Conservation (phyloP, 139 green algal genomes). For the Tetraselmis chui region DNA sequence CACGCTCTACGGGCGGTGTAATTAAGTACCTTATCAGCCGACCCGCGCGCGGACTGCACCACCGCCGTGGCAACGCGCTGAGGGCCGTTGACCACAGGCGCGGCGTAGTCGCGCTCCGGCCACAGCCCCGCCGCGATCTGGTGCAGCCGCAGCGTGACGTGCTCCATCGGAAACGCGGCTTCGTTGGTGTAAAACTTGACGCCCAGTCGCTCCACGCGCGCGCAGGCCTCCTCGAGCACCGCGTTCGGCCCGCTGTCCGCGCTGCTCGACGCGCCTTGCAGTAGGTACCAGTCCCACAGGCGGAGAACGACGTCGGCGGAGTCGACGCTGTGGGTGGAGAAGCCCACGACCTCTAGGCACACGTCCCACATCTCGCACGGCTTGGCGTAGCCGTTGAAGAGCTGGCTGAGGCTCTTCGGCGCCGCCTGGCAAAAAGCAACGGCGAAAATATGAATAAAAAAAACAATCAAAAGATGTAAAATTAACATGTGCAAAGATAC, state of each 20-base stretch:
- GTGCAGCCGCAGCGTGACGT: conserved; percentile 65
- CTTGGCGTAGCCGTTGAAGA: conserved; percentile 77
- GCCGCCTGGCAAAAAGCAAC: too few relatives aligned
- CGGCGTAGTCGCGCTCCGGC: conserved; percentile 31
- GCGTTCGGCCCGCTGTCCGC: not conserved
- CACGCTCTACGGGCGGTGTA: too few relatives aligned
- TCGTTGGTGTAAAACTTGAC: conserved; percentile 54
- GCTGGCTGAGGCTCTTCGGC: conserved; percentile 42
- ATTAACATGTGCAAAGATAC: too few relatives aligned
- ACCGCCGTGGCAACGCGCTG: too few relatives aligned
- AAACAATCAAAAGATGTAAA: too few relatives aligned
- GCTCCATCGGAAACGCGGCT: conserved; percentile 46
- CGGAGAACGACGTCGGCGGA: conserved; percentile 43
- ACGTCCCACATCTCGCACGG: conserved; percentile 55
- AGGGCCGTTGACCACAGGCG: too few relatives aligned
- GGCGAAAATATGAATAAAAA: too few relatives aligned
- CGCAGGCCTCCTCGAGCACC: conserved; percentile 30
- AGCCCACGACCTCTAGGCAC: conserved; percentile 67
- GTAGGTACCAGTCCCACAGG: conserved; percentile 77
- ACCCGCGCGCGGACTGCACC: too few relatives aligned
- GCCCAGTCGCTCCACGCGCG: conserved; percentile 37
- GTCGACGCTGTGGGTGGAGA: conserved; percentile 36
- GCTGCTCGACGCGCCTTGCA: not conserved
- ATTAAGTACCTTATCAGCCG: too few relatives aligned
- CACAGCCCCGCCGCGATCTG: conserved; percentile 61